These are phyloP conservation scores for Pythium graminicola DNA, from an alignment of 352 stramenopile genomes.

Conservation along the genomic window DNA sequence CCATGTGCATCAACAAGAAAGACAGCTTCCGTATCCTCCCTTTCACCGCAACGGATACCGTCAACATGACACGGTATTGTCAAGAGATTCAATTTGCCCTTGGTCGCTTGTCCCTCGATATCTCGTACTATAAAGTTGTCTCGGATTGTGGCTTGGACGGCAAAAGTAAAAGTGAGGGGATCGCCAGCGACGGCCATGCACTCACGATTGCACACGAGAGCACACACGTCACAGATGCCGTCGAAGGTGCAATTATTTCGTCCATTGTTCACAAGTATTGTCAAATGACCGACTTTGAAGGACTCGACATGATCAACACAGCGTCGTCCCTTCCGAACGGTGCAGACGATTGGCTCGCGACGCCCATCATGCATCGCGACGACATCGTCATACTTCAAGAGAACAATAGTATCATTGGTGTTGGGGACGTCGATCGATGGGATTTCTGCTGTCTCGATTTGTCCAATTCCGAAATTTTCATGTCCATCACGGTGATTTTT, in stretches of 20 bases:
- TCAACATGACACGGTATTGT: conserved; percentile 53
- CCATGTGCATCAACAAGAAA: conserved; percentile 90
- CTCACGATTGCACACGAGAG: background rate
- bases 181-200: background rate
- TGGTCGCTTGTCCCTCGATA: conserved; percentile 55
- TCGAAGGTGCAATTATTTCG: conserved; percentile 28
- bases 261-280: conserved; percentile 35
- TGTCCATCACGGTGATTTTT: conserved; percentile 24
- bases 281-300: background rate
- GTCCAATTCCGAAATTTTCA: conserved; percentile 17
- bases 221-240: background rate
- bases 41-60: conserved; percentile 51
- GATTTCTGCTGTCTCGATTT: conserved; percentile 34
- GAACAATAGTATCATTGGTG: conserved; percentile 40
- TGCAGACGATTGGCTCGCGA: background rate
- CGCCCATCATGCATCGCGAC: conserved; percentile 35
- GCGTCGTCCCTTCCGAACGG: background rate
- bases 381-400: conserved; percentile 49
- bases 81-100: conserved; percentile 66
- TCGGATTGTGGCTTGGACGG: conserved; percentile 11
- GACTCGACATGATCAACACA: conserved; percentile 4
- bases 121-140: conserved; percentile 76
- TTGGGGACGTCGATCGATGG: conserved; percentile 52
- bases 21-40: conserved; percentile 59
- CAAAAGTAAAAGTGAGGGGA: background rate